Evolutionary conservation across 2,329 filamentous ascomycete species (phyloP), one percentile per base, ranked within the genome.

Genomic region (Talaromyces sp.): DNA sequence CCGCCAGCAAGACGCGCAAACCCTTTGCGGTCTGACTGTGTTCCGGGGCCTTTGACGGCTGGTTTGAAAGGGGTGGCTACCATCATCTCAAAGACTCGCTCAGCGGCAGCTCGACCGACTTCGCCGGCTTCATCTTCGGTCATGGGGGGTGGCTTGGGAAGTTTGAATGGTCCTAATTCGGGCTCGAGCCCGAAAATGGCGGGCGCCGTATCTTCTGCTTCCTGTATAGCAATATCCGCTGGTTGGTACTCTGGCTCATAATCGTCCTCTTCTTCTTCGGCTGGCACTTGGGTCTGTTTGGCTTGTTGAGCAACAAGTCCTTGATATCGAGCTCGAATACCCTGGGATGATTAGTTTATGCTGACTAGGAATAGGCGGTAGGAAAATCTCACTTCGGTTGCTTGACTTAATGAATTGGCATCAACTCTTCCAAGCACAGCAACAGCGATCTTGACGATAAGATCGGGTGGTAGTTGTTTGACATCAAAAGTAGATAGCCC

Each of bases 241-340:
- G 88, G 83, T 61, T 88, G 86, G 66, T 91, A 92, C 69, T 95
- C 90, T 0, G 93, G 92, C 68, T 97, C 93, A 69, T 97, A 97
- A 67, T 96, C 91, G 65, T 96, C 91, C 21, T 96, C 92, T 48
- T 96, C 92, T 9, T 88, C 87, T 53, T 73, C 74, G 3, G 67
- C 68, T 2, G 69, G 60, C 35, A 64, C 59, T 50, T 65, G 66
- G 59, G 62, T 73, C 65, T 66, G 73, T 62, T 62, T 65, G 21
- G 69, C 70, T 62, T 76, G 74, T 27, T 73, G 72, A 64, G 71
- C 72, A 38, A 67, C 72, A 19, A 75, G 66, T 5, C 73, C 69
- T 59, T 74, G 66, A 62, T 75, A 73, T 54, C 76, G 72, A 61
- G 65, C 70, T 54, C 76, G 72, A 48, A 79, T 67, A 53, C 69